Base-by-base conservation (phyloP, 257 asterid genomes). In the Fraxinus anomala region DNA sequence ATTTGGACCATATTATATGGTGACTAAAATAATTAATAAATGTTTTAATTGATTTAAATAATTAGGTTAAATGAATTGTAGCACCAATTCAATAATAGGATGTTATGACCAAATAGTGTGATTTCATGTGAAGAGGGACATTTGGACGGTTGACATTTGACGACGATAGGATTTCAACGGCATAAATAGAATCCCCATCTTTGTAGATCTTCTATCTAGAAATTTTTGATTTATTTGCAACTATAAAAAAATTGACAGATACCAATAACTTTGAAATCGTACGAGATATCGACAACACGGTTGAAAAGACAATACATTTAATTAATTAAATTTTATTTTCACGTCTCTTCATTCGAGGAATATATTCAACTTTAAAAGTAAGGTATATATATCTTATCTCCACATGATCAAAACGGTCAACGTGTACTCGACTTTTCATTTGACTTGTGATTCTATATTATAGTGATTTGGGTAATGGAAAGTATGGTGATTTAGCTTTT, bases 91-190 rank as follows among this genome's bases (percentile, higher is more conserved):
- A n/a, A 49, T 3, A 14, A 49, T 2, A 49, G 61, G 61, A 49
- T 17, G 61, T 3, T 40, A 49, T 49, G 61, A 17, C 61, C 61
- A 5, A 61, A 21, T 3, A 1, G 12, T 23, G 28, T 23, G 68
- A 63, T n/a, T 63, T 63, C 69, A 10, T 23, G 10, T 3, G 17
- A 34, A 63, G 31, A 3, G 19, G 14, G 28, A 26, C 69, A 63
- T 63, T 63, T 63, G 36, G 69, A 63, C 36, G 69, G 69, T 11
- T 63, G 69, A 63, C 69, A 63, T 63, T 24, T 23, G 34, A 63
- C 12, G 69, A 63, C n/a, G 17, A 63, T 51, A 26, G 6, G 17
- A 26, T 63, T 63, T 63, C 69, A 24, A 63, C 36, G 69, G 17
- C 10, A 26, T 63, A 63, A 26, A 63, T 24, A 24, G 28, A 23